These are phyloP conservation scores for Senna tora DNA, from an alignment of 306 rosid genomes.

Conservation along the genomic window DNA sequence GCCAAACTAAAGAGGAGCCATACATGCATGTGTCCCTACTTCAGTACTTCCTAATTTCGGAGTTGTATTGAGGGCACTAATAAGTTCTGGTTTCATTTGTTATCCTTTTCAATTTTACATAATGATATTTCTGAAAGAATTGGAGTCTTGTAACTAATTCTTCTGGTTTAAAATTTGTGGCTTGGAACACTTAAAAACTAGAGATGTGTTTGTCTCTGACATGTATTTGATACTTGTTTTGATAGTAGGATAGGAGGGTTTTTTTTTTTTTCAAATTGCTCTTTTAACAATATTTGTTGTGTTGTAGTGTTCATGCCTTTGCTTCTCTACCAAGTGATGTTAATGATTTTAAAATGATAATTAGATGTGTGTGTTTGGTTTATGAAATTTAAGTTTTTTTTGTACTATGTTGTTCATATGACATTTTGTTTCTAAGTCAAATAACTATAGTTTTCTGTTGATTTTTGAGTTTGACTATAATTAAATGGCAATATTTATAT, in stretches of 20 bases:
- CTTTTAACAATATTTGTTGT: neutral
- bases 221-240: neutral
- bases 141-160: neutral
- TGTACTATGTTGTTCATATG: too few species aligned
- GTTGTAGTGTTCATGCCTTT: neutral
- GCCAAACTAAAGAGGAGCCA: neutral
- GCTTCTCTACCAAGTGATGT: conserved; percentile 4
- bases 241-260: too few species aligned
- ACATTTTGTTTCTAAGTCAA: too few species aligned
- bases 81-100: neutral
- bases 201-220: neutral
- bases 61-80: neutral
- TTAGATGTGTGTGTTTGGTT: neutral
- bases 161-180: neutral
- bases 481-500: too few species aligned
- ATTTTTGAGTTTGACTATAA: too few species aligned
- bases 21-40: neutral
- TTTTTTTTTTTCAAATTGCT: too few species aligned
- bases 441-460: too few species aligned
- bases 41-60: neutral
- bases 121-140: neutral
- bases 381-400: too few species aligned
- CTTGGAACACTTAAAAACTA: neutral
- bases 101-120: neutral
- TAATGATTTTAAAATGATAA: neutral